phyloP scores from a whole-genome alignment of 1,284 basidiomycete genomes.

The Cutaneotrichosporon mucoides region DNA sequence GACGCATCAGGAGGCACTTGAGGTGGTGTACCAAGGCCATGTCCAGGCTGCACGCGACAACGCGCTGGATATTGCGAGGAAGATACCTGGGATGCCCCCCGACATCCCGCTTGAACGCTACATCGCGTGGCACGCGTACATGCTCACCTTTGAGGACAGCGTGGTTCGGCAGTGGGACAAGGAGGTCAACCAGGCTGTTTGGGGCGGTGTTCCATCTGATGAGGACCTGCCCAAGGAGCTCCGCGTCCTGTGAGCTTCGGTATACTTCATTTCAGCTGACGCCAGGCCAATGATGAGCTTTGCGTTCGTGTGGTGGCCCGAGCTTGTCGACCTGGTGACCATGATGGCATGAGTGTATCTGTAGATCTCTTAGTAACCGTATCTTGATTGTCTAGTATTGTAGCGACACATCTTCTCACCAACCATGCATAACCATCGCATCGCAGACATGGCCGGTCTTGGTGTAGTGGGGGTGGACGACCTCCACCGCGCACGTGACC shows the following conservation, averaged over 20 bases:
- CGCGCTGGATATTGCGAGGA: slow-evolving; percentile 16
- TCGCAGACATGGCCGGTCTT: no score
- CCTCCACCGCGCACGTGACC: slow-evolving; percentile 2
- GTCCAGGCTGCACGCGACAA: slow-evolving; percentile 23
- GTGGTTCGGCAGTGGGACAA: slow-evolving; percentile 33
- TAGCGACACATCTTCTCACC: neutral
- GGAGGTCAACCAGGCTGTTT: slow-evolving; percentile 16
- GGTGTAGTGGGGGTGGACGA: neutral
- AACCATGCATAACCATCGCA: no score
- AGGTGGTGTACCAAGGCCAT: slow-evolving; percentile 28
- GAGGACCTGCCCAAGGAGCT: slow-evolving; percentile 16
- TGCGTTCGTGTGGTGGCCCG: slow-evolving; percentile 42
- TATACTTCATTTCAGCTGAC: slow-evolving; percentile 1
- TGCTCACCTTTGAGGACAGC: slow-evolving; percentile 32
- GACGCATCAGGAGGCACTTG: slow-evolving; percentile 32
- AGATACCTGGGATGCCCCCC: neutral
- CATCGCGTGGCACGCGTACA: slow-evolving; percentile 38
- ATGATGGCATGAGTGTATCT: neutral
- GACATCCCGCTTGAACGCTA: slow-evolving; percentile 26
- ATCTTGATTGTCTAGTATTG: neutral
- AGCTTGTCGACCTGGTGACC: slow-evolving; percentile 30
- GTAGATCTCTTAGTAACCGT: neutral
- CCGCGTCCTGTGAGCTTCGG: slow-evolving; percentile 20
- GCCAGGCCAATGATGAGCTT: slow-evolving; percentile 42
- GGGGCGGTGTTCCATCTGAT: slow-evolving; percentile 2